A percentile compares a stretch with the other conserved stretches of the same genome.
phyloP scores from a whole-genome alignment of 108 stramenopile species.

The Cyclotella atomus region DNA sequence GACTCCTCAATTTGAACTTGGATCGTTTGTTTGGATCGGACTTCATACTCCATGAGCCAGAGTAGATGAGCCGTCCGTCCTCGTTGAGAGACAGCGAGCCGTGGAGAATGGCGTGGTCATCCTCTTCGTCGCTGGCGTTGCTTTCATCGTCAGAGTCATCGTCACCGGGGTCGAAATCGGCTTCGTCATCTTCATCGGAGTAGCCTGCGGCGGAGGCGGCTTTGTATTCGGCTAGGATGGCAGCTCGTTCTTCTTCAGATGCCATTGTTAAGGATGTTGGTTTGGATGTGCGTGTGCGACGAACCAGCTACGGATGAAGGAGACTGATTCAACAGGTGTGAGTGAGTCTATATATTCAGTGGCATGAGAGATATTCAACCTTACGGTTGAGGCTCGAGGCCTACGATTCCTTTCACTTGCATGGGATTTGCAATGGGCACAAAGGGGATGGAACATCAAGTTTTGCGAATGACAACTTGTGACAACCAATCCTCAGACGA shows the following conservation, averaged over 20 bases:
- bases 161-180: slow-evolving; percentile 29
- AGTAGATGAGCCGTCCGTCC: slow-evolving; percentile 43
- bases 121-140: slow-evolving; percentile 9
- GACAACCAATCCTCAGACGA: too few relatives aligned
- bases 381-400: too few relatives aligned
- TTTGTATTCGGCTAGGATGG: neutral
- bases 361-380: too few relatives aligned
- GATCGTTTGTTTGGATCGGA: slow-evolving; percentile 10
- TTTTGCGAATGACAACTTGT: too few relatives aligned
- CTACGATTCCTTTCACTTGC: too few relatives aligned
- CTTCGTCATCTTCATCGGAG: slow-evolving; percentile 39
- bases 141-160: slow-evolving; percentile 12
- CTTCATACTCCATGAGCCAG: slow-evolving; percentile 49
- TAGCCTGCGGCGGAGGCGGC: neutral
- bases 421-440: too few relatives aligned
- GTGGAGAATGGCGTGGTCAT: slow-evolving; percentile 25
- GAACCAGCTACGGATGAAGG: too few relatives aligned
- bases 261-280: too few relatives aligned
- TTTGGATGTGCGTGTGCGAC: too few relatives aligned
- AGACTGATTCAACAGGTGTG: too few relatives aligned
- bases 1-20: slow-evolving; percentile 49
- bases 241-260: neutral
- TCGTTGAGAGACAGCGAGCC: slow-evolving; percentile 38
- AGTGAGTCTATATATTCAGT: too few relatives aligned
- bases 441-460: too few relatives aligned